These are phyloP conservation scores for Dryadomyces quercus-mongolicae DNA, from an alignment of 2,329 filamentous ascomycete genomes.

Conservation along the genomic window DNA sequence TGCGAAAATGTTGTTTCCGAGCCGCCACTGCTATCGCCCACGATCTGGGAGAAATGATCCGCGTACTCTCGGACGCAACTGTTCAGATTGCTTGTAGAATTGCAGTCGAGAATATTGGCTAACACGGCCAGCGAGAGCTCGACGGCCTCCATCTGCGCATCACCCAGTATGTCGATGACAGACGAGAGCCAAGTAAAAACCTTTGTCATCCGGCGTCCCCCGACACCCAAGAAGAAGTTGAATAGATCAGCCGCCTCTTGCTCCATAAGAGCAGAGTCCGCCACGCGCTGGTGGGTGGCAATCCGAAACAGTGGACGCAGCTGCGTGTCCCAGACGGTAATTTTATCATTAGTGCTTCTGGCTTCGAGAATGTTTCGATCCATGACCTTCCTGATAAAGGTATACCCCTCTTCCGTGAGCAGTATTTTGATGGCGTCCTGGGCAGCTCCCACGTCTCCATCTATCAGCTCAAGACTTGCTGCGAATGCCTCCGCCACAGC, in stretches of 20 bases:
- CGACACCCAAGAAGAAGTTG: not conserved
- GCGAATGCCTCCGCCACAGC: not conserved
- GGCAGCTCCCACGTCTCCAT: not conserved
- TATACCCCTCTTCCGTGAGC: not conserved
- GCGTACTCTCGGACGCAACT: not conserved
- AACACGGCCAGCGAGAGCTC: not conserved
- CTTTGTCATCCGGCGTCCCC: not conserved
- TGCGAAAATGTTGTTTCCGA: not conserved
- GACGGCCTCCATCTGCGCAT: not conserved
- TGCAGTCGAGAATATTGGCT: not conserved
- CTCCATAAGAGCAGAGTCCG: not conserved
- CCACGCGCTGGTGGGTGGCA: not conserved
- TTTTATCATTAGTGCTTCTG: not conserved
- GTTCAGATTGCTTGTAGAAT: not conserved
- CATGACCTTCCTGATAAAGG: not conserved
- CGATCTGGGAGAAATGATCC: not conserved
- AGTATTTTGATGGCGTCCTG: not conserved
- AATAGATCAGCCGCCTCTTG: not conserved
- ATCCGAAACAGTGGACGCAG: not conserved
- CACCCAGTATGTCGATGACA: not conserved
- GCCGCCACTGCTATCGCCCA: not conserved
- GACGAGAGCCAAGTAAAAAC: not conserved
- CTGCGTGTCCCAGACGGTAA: not conserved
- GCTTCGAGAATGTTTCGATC: not conserved
- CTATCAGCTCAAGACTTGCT: not conserved